A percentile compares a stretch with the other conserved stretches of the same genome.
Conservation (phyloP, 352 stramenopile species). For the Pythium guiyangense region DNA sequence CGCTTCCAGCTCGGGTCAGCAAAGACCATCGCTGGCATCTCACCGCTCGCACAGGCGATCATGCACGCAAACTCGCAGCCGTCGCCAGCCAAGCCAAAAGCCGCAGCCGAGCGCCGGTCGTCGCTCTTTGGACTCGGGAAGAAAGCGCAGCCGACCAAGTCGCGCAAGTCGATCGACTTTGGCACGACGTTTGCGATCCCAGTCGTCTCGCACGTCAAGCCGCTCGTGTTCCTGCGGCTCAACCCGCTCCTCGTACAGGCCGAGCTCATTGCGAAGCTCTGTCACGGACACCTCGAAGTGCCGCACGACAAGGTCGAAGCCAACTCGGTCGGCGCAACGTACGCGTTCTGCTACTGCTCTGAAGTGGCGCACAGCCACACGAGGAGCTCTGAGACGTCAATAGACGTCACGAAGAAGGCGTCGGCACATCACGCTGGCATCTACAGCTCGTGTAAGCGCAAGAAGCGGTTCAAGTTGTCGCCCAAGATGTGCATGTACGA, state of each 20-base stretch:
- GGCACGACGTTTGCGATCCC: conserved; percentile 24
- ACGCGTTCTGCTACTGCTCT: conserved; percentile 13
- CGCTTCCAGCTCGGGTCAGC: conserved; percentile 6
- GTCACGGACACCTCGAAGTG: conserved; percentile 7
- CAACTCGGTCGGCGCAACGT: conserved; percentile 11
- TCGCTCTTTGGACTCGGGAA: conserved; percentile 30
- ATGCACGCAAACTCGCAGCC: conserved; percentile 1
- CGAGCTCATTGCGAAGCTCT: conserved; percentile 8
- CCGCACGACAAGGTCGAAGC: conserved; percentile 3
- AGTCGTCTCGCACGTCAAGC: conserved; percentile 7
- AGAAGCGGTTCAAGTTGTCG: conserved; percentile 11
- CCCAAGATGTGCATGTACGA: conserved; percentile 29
- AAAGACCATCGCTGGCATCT: background rate
- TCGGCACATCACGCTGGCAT: background rate
- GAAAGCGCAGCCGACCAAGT: conserved; percentile 12
- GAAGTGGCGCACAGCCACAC: background rate
- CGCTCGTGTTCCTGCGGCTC: conserved; percentile 15
- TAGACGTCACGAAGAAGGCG: background rate
- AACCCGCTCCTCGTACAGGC: conserved; percentile 12
- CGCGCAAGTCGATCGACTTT: conserved; percentile 24
- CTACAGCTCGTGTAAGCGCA: conserved; percentile 14
- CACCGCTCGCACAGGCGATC: conserved; percentile 8
- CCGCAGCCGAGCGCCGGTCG: conserved; percentile 15
- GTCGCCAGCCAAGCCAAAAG: background rate
- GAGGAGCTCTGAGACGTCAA: background rate